Evolutionary conservation across 2,329 filamentous ascomycete species (phyloP).

Genomic region (Chaetomium strumarium): DNA sequence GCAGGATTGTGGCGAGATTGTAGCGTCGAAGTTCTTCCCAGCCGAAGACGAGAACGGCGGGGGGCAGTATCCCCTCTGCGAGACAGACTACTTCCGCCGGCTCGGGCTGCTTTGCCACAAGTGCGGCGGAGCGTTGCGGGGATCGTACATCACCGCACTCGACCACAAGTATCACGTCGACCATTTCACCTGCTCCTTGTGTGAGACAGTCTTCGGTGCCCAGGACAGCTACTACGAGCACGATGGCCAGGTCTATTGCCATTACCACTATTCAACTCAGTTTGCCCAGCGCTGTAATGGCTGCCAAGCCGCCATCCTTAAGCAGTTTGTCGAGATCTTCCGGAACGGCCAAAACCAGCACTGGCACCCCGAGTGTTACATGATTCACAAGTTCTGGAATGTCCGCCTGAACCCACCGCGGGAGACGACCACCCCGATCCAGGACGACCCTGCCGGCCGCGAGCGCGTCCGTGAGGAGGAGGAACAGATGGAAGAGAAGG

Average conservation of each 20-base stretch:
- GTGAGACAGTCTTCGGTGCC: conserved; percentile 94
- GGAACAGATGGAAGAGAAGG: conserved; percentile 94
- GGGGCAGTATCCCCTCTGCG: conserved; percentile 89
- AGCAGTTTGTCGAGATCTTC: conserved; percentile 98
- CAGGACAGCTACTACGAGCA: conserved; percentile 99
- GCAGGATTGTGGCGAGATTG: conserved; percentile 93
- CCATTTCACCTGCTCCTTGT: conserved; percentile 97
- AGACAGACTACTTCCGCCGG: conserved; percentile 94
- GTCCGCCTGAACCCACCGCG: conserved; percentile 69
- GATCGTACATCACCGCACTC: conserved; percentile 95
- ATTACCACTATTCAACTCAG: conserved; percentile 97
- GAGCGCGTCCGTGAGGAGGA: conserved; percentile 76
- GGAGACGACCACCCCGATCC: conserved; percentile 42
- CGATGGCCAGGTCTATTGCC: conserved; percentile 91
- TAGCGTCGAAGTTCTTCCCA: conserved; percentile 98
- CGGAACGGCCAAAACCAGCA: conserved; percentile 97
- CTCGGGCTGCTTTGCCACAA: conserved; percentile 86
- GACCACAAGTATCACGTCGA: conserved; percentile 99
- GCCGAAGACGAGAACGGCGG: conserved; percentile 83
- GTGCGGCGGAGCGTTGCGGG: conserved; percentile 85
- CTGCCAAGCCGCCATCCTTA: conserved; percentile 93
- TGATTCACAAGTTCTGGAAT: conserved; percentile 99
- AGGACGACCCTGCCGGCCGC: conserved; percentile 56
- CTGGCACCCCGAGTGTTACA: conserved; percentile 99
- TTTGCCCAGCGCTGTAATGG: conserved; percentile 96